These are phyloP conservation scores for Beauveria pseudobassiana DNA, from an alignment of 2,329 filamentous ascomycete species.

Conservation along the genomic window DNA sequence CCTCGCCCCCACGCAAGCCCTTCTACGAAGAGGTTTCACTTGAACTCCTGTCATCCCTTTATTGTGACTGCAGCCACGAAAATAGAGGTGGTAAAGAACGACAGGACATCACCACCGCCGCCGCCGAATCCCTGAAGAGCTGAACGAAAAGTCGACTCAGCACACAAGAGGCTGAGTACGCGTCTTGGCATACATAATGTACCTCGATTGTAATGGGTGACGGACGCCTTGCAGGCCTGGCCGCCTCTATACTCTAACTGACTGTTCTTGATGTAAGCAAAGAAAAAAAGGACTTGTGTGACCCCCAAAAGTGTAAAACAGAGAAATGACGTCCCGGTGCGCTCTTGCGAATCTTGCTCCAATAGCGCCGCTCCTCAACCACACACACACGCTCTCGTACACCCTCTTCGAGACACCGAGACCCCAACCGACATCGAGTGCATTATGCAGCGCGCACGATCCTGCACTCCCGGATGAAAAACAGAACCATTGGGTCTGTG, in stretches of 20 bases:
- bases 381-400: neutral
- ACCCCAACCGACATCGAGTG: neutral
- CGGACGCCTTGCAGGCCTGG: neutral
- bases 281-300: neutral
- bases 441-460: neutral
- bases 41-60: no score
- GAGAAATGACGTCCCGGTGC: neutral
- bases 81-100: neutral
- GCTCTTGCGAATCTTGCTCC: neutral
- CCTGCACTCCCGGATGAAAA: neutral
- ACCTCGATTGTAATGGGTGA: neutral
- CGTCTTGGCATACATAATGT: neutral
- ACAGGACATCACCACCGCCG: no score
- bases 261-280: no score
- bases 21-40: no score
- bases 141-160: neutral
- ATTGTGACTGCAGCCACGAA: neutral
- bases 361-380: neutral
- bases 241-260: slow-evolving; percentile 5
- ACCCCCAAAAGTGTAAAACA: neutral
- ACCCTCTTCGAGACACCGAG: neutral
- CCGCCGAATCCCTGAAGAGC: no score
- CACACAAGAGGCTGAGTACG: neutral
- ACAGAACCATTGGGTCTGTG: neutral
- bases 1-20: no score